Base-by-base conservation (phyloP, 2,329 filamentous ascomycete genomes). In the Biscogniauxia marginata region DNA sequence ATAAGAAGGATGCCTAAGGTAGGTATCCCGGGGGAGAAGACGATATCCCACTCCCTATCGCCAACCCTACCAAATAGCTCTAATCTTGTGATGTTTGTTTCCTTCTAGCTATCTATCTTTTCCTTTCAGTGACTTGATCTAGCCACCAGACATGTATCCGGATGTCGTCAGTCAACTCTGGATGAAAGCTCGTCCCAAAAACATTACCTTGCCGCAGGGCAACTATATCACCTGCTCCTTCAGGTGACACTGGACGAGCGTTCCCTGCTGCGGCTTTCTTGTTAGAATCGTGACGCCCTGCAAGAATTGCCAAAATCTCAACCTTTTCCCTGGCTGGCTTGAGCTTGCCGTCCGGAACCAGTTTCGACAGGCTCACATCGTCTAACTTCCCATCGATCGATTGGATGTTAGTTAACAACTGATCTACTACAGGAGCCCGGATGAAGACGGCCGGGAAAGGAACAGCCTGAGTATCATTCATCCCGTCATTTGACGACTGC, bases 121-220 rank as follows among this genome's bases (percentile, higher is more conserved):
- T 81, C 67, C 24, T 91, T 89, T 73, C 93, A 84, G 64, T 82
- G 25, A 91, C 89, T 73, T 93, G 84, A 64, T 82, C 77, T 70
- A 99, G 69, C 95, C 95, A 99, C 95, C 95, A 98, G 4, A 84
- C 81, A 73, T 99, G 95, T 68, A 98, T 96, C 54, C 95, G 83
- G 55, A 86, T 79, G 75, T 99, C 95, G 7, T 86, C 84, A 0
- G 93, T 98, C 72, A 99, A 73, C 73, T 99, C 95, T 0, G 95
- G 95, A 67, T 98, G 95, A 70, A 98, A 99, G 68, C 93, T 97
- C 3, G 90, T 97, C 3, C 92, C 95, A 66, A 98, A 89, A 0
- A 96, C 88, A 73, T 97, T 97, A 0, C 89, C 91, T 75, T 98
- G 93, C 62, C 84, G 82, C 30, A 98, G 91, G 0, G 93, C 93